Evolutionary conservation across 2,329 filamentous ascomycete species (phyloP).

Genomic region (Bipolaris oryzae): DNA sequence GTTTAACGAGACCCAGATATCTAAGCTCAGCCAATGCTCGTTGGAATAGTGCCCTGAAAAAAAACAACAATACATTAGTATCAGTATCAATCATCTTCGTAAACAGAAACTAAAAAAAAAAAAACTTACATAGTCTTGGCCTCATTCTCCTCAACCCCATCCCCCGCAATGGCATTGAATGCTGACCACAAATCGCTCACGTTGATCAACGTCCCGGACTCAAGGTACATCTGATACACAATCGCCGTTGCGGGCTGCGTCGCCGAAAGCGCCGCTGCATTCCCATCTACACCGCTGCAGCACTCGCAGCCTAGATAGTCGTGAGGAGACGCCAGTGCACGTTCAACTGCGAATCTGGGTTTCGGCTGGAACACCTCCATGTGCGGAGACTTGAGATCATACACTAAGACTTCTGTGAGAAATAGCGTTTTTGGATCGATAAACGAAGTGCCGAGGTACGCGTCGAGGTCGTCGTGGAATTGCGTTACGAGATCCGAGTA

Average conservation of each 20-base stretch:
- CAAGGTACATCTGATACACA: constrained; percentile 78
- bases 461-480: constrained; percentile 58
- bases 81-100: no score
- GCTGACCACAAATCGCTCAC: constrained; percentile 80
- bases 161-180: constrained; percentile 68
- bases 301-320: constrained; percentile 79
- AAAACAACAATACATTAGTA: constrained; percentile 5
- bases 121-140: constrained; percentile 54
- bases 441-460: constrained; percentile 55
- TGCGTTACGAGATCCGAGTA: constrained; percentile 70
- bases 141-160: constrained; percentile 55
- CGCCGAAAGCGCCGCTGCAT: constrained; percentile 56
- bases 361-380: constrained; percentile 76
- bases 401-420: constrained; percentile 76
- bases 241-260: constrained; percentile 74
- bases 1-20: constrained; percentile 84
- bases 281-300: constrained; percentile 57
- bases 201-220: constrained; percentile 78
- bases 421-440: constrained; percentile 60
- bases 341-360: constrained; percentile 72
- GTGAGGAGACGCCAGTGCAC: constrained; percentile 72
- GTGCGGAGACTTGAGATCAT: constrained; percentile 72
- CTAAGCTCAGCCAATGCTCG: constrained; percentile 82
- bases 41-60: constrained; percentile 74
- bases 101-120: no score